These are phyloP conservation scores for Cercospora sp. DNA, from an alignment of 2,329 filamentous ascomycete species.

Conservation along the genomic window DNA sequence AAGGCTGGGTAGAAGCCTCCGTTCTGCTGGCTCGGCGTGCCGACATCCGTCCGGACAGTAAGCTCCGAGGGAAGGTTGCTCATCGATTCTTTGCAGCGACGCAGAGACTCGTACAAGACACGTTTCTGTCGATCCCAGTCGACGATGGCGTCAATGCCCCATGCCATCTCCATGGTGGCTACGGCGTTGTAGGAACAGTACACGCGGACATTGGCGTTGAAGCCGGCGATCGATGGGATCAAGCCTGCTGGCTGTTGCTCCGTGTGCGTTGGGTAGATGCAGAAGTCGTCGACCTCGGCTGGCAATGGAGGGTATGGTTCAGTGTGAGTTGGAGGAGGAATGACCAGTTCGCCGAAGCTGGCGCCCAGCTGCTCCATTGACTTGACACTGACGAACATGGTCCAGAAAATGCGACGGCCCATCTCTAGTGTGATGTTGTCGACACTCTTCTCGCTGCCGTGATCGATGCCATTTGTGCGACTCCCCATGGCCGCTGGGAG, in stretches of 20 bases:
- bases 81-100: constrained; percentile 67
- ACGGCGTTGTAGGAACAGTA: constrained; percentile 79
- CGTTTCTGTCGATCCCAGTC: constrained; percentile 75
- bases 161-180: constrained; percentile 77
- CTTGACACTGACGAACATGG: constrained; percentile 71
- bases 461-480: constrained; percentile 40
- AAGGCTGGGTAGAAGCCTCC: constrained; percentile 30
- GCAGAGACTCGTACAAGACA: constrained; percentile 69
- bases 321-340: constrained; percentile 72
- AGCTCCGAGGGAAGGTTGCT: constrained; percentile 69
- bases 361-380: constrained; percentile 74
- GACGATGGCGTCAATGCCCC: constrained; percentile 73
- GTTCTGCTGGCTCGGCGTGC: constrained; percentile 32
- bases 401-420: constrained; percentile 72
- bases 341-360: constrained; percentile 68
- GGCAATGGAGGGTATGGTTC: constrained; percentile 78
- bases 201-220: constrained; percentile 75
- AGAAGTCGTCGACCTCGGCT: constrained; percentile 79
- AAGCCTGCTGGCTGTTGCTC: constrained; percentile 67
- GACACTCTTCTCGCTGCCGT: constrained; percentile 40
- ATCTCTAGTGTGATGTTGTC: constrained; percentile 55
- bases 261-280: constrained; percentile 70
- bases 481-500: constrained; percentile 40
- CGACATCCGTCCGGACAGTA: constrained; percentile 53
- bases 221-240: constrained; percentile 72